phyloP scores from a whole-genome alignment of 768 basidiomycete genomes.

The Collybiopsis luxurians region DNA sequence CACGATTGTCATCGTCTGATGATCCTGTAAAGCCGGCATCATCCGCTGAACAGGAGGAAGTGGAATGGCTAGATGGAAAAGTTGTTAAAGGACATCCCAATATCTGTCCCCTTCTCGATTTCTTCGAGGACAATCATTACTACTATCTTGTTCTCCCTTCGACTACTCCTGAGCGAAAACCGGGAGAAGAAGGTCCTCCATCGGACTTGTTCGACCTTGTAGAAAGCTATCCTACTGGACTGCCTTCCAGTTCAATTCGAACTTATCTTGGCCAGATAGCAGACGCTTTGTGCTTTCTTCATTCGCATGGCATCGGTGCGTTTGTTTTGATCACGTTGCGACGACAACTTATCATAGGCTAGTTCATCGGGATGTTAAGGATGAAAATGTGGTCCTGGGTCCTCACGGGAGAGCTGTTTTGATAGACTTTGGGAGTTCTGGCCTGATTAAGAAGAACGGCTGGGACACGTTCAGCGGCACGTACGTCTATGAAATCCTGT shows the following conservation, averaged over 20 bases:
- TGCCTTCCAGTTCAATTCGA: conserved; percentile 70
- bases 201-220: conserved; percentile 96
- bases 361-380: conserved; percentile 98
- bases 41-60: conserved; percentile 18
- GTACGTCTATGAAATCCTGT: conserved; percentile 45
- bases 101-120: conserved; percentile 91
- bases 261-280: conserved; percentile 92
- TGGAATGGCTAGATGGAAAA: conserved; percentile 67
- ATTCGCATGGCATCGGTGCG: conserved; percentile 87
- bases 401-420: conserved; percentile 81
- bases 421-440: conserved; percentile 97
- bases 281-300: conserved; percentile 86
- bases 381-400: conserved; percentile 91
- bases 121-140: conserved; percentile 95
- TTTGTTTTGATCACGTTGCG: no score
- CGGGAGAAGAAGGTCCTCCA: conserved; percentile 52
- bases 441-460: conserved; percentile 75
- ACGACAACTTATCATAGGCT: conserved; percentile 13
- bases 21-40: not conserved
- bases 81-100: conserved; percentile 89
- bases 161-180: conserved; percentile 56
- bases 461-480: conserved; percentile 95
- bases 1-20: conserved; percentile 35
- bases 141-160: conserved; percentile 93
- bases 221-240: conserved; percentile 82